Evolutionary conservation across 805 yeast genomes (phyloP).

Genomic region (Candida maesae): DNA sequence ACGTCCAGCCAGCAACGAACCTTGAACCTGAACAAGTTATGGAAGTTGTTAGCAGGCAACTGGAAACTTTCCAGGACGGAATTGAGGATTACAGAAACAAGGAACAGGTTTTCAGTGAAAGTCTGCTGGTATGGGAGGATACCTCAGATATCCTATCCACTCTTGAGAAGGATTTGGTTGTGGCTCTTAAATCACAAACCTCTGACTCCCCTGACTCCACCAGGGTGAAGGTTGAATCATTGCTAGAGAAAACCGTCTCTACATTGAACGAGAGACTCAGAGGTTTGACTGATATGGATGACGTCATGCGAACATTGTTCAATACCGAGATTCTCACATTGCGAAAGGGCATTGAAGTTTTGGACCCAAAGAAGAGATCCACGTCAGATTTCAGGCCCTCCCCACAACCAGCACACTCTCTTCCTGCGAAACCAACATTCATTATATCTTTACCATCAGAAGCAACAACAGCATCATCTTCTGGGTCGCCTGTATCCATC

Average conservation of each 20-base stretch:
- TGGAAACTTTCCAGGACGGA: conserved; percentile 19
- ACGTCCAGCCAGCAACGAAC: conserved; percentile 5
- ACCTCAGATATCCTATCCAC: conserved; percentile 15
- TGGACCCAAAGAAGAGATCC: conserved; percentile 12
- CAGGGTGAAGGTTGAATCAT: conserved; percentile 8
- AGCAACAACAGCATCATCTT: conserved; percentile 13
- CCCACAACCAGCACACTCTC: conserved; percentile 8
- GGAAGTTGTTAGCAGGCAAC: conserved; percentile 22
- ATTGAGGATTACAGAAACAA: conserved; percentile 8
- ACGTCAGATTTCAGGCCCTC: conserved; percentile 6
- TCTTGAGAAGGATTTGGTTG: conserved; percentile 18
- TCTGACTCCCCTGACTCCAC: conserved; percentile 4
- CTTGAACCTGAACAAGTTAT: conserved; percentile 11
- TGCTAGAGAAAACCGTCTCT: conserved; percentile 6
- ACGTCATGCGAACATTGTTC: conserved; percentile 14
- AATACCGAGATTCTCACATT: conserved; percentile 19
- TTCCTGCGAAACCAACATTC: conserved; percentile 6
- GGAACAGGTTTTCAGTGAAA: conserved; percentile 15
- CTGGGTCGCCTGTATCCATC: conserved; percentile 6
- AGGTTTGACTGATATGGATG: conserved; percentile 11
- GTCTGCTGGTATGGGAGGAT: conserved; percentile 22
- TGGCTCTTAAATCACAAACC: conserved; percentile 16
- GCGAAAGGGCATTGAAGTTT: conserved; percentile 14
- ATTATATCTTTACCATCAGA: conserved; percentile 6
- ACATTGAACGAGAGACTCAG: conserved; percentile 11